phyloP scores from a whole-genome alignment of 2,329 filamentous ascomycete species.

The Penicillium sp. region DNA sequence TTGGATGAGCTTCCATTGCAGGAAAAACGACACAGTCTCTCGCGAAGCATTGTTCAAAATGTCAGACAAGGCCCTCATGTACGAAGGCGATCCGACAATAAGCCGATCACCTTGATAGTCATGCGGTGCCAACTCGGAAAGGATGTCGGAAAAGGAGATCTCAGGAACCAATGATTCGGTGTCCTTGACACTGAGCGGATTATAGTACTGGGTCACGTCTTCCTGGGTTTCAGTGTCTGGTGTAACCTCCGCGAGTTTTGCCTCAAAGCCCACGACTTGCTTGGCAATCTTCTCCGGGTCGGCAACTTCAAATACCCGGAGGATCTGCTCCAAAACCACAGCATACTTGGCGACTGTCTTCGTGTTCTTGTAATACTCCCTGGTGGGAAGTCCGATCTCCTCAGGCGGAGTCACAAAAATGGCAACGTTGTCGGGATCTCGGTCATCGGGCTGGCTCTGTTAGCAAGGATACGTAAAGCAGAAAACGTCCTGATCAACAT shows the following conservation, averaged over 20 bases:
- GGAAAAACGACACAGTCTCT: constrained; percentile 60
- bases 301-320: constrained; percentile 39
- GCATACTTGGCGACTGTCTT: constrained; percentile 54
- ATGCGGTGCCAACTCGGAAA: constrained; percentile 53
- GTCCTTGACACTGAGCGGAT: constrained; percentile 59
- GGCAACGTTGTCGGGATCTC: constrained; percentile 54
- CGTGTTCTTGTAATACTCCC: constrained; percentile 59
- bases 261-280: constrained; percentile 58
- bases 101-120: constrained; percentile 53
- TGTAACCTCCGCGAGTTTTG: constrained; percentile 57
- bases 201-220: constrained; percentile 66
- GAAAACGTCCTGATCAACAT: constrained; percentile 12
- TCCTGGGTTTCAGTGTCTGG: constrained; percentile 58
- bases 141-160: constrained; percentile 53
- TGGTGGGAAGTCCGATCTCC: constrained; percentile 58
- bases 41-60: constrained; percentile 55
- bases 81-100: constrained; percentile 59
- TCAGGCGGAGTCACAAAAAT: constrained; percentile 47
- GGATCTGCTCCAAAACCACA: constrained; percentile 42
- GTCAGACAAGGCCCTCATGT: constrained; percentile 57
- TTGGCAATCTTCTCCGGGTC: constrained; percentile 32
- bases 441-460: constrained; percentile 48
- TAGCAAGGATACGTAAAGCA: constrained; percentile 5
- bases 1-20: constrained; percentile 63
- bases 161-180: constrained; percentile 56